Conservation (phyloP, 1,139 yeast species). For the Diutina neorugosa region DNA sequence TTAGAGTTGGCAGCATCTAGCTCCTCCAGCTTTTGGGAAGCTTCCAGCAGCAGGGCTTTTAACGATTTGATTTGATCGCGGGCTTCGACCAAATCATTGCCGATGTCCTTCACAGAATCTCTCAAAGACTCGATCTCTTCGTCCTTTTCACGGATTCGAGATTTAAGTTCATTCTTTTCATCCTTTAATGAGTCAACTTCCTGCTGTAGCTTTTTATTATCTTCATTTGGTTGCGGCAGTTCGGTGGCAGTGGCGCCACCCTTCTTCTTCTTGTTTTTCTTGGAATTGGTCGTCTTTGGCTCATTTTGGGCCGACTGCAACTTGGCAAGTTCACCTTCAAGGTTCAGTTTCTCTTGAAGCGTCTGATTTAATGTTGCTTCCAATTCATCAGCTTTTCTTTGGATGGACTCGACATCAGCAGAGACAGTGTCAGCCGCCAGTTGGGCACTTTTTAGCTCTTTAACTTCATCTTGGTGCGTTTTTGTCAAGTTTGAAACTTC, state of each 20-base stretch:
- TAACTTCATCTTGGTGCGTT: background rate
- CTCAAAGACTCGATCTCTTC: constrained; percentile 50
- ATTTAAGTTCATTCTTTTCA: background rate
- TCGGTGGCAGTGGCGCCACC: constrained; percentile 1
- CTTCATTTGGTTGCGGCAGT: background rate
- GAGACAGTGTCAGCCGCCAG: background rate
- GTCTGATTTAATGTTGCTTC: constrained; percentile 3
- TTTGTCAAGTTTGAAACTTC: background rate
- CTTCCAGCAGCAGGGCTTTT: background rate
- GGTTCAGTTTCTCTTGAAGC: constrained; percentile 5
- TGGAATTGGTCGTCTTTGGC: background rate
- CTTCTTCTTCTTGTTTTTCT: constrained; percentile 6
- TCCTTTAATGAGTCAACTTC: background rate
- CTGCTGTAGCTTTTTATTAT: background rate
- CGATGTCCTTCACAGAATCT: constrained; percentile 64
- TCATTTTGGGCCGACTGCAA: background rate
- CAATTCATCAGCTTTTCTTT: constrained; percentile 5
- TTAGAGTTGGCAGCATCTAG: background rate
- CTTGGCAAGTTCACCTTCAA: background rate
- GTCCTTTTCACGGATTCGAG: constrained; percentile 14
- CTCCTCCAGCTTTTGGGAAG: background rate
- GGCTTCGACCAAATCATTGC: constrained; percentile 59
- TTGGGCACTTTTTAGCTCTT: background rate
- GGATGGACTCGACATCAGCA: background rate
- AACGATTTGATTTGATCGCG: constrained; percentile 25